Evolutionary conservation across 2,329 filamentous ascomycete genomes (phyloP).

Genomic region (Arthrinium puccinioides): DNA sequence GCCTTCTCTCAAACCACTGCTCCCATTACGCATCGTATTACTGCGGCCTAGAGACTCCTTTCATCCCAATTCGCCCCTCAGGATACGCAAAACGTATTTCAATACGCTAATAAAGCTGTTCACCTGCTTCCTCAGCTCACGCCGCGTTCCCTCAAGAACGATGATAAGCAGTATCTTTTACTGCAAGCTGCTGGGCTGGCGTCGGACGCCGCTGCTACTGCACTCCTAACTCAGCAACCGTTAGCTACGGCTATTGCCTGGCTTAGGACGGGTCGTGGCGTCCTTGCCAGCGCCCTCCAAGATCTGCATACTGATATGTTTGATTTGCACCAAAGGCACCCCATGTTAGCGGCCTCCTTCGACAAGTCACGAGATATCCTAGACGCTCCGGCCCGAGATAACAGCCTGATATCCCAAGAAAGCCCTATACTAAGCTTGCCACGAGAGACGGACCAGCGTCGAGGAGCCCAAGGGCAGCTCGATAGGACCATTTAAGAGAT

Average conservation of each 20-base stretch:
- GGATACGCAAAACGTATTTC: not conserved
- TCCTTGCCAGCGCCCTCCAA: constrained; percentile 13
- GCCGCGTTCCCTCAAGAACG: constrained; percentile 7
- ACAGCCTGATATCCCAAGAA: not conserved
- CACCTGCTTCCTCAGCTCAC: constrained; percentile 10
- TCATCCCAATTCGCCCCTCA: not conserved
- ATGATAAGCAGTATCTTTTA: constrained; percentile 15
- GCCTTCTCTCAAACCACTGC: not conserved
- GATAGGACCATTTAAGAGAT: constrained; percentile 9
- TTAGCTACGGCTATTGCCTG: constrained; percentile 9
- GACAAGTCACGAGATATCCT: not conserved
- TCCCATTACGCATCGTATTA: not conserved
- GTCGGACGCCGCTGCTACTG: constrained; percentile 14
- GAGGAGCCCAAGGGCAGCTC: not conserved
- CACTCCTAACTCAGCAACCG: constrained; percentile 7
- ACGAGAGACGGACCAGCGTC: not conserved
- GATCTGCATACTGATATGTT: constrained; percentile 2
- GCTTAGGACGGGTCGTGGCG: constrained; percentile 19
- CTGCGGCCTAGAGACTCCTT: not conserved
- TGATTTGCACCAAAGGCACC: not conserved
- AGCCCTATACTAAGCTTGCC: not conserved
- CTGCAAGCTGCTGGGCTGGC: constrained; percentile 9
- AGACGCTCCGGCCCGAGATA: not conserved
- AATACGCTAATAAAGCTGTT: constrained; percentile 3
- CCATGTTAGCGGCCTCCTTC: not conserved